Conservation (phyloP, 257 asterid species). For the Solanum appendiculatum region DNA sequence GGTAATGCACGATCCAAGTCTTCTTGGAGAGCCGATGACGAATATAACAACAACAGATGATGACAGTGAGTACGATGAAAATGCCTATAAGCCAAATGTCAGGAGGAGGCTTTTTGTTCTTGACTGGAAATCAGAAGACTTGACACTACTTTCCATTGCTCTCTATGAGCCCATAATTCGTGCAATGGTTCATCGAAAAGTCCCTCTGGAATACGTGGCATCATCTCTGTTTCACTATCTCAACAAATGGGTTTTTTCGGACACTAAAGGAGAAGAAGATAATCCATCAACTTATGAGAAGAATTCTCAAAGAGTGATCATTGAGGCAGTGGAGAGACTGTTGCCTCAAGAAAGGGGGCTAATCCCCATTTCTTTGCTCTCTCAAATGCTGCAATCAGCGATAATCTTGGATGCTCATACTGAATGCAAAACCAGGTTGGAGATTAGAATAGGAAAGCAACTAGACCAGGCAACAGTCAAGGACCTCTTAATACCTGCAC, state of each 20-base stretch:
- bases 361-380: constrained; percentile 37
- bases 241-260: constrained; percentile 39
- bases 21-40: constrained; percentile 53
- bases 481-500: constrained; percentile 54
- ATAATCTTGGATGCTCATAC: constrained; percentile 26
- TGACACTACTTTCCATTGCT: constrained; percentile 28
- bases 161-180: constrained; percentile 42
- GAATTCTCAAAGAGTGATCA: constrained; percentile 34
- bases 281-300: constrained; percentile 4
- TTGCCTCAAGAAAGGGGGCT: constrained; percentile 29
- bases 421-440: constrained; percentile 48
- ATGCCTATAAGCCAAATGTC: constrained; percentile 22
- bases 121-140: constrained; percentile 49
- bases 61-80: constrained; percentile 18
- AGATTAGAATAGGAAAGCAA: constrained; percentile 58
- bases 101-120: constrained; percentile 49
- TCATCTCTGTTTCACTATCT: constrained; percentile 44
- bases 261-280: constrained; percentile 12
- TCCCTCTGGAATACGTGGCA: constrained; percentile 42
- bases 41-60: constrained; percentile 7
- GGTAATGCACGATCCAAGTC: constrained; percentile 38
- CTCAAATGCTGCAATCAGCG: constrained; percentile 45
- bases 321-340: constrained; percentile 46
- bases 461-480: constrained; percentile 35
- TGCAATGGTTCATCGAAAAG: constrained; percentile 25